Conservation (phyloP, 257 asterid species). For the Leptodermis oblonga region DNA sequence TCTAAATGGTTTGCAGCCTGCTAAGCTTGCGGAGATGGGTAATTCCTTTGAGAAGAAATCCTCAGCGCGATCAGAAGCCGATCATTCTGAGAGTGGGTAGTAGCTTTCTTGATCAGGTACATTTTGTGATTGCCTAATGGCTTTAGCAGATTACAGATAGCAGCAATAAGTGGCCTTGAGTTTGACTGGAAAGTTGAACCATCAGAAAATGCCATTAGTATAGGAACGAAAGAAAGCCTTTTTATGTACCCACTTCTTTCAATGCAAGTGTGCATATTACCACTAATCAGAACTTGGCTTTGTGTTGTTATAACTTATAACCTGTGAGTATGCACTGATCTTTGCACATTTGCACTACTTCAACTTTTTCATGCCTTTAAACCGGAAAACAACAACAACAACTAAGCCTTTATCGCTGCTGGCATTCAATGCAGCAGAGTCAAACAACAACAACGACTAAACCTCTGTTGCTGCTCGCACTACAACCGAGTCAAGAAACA, state of each 20-base stretch:
- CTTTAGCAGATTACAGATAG: slow-evolving; percentile 6
- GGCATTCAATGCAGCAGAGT: too few species aligned
- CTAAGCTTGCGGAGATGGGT: slow-evolving; percentile 17
- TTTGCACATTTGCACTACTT: background rate
- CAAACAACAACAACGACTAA: too few species aligned
- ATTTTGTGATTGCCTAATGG: background rate
- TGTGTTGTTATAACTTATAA: background rate
- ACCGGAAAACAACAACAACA: too few species aligned
- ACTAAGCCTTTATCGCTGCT: too few species aligned
- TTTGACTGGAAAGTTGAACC: background rate
- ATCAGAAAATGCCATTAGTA: background rate
- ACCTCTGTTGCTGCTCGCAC: too few species aligned
- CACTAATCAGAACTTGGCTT: background rate
- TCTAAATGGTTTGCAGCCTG: slow-evolving; percentile 35
- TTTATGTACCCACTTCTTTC: background rate
- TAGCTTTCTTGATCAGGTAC: slow-evolving; percentile 14
- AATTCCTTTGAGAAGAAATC: slow-evolving; percentile 18
- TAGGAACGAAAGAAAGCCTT: slow-evolving; percentile 6
- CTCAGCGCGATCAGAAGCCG: slow-evolving; percentile 22
- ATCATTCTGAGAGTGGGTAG: slow-evolving; percentile 42
- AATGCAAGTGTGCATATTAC: slow-evolving; percentile 22
- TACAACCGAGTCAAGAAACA: too few species aligned
- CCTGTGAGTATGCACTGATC: background rate
- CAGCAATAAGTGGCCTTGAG: background rate
- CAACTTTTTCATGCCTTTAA: too few species aligned